Evolutionary conservation across 1,284 basidiomycete species (phyloP).

Genomic region (Ganoderma multipileum): DNA sequence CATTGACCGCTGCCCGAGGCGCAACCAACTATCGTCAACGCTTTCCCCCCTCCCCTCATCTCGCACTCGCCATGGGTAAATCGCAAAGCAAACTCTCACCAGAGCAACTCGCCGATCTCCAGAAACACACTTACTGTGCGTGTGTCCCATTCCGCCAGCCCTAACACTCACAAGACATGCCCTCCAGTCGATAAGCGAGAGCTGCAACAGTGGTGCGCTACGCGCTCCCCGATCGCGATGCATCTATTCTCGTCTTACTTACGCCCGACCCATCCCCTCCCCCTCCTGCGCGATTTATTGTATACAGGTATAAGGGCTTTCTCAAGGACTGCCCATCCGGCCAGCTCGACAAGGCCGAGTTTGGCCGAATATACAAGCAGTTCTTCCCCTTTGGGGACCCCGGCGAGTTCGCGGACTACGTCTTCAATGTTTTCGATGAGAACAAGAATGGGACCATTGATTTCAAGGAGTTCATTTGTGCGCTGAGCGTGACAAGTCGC

Average conservation of each 20-base stretch:
- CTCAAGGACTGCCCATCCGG: slow-evolving; percentile 99
- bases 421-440: slow-evolving; percentile 98
- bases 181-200: slow-evolving; percentile 97
- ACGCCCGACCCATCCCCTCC: slow-evolving; percentile 15
- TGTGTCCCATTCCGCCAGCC: slow-evolving; percentile 31
- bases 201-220: slow-evolving; percentile 91
- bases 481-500: slow-evolving; percentile 92
- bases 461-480: slow-evolving; percentile 99
- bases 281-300: slow-evolving; percentile 22
- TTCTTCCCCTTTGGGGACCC: slow-evolving; percentile 99
- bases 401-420: slow-evolving; percentile 96
- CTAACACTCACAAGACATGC: slow-evolving; percentile 31
- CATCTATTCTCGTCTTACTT: slow-evolving; percentile 17
- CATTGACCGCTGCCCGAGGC: background rate
- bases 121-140: slow-evolving; percentile 99
- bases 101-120: slow-evolving; percentile 94
- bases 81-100: slow-evolving; percentile 95
- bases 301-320: slow-evolving; percentile 95
- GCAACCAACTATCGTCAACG: slow-evolving; percentile 8
- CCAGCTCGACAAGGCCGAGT: slow-evolving; percentile 95
- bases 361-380: slow-evolving; percentile 98
- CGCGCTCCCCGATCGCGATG: slow-evolving; percentile 22
- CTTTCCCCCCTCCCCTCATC: slow-evolving; percentile 22
- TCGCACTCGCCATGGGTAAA: slow-evolving; percentile 80
- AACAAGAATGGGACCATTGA: slow-evolving; percentile 97